A percentile compares a stretch with the other conserved stretches of the same genome.
Evolutionary conservation across 768 basidiomycete genomes (phyloP).

Genomic region (Pleurotus eryngii): DNA sequence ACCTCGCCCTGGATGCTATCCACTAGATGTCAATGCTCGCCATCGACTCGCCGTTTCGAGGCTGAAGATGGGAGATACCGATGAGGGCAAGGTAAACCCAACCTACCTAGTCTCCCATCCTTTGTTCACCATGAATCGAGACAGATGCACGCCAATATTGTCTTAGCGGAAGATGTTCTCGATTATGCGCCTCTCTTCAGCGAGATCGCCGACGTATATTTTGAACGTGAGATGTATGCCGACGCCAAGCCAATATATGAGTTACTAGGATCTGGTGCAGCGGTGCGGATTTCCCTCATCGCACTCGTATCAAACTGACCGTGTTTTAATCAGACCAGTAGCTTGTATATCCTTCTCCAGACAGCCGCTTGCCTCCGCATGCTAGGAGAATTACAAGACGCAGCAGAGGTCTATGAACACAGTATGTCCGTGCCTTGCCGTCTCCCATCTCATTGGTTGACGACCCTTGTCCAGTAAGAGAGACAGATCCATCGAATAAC

Average conservation of each 20-base stretch:
- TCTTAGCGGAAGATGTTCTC: conserved; percentile 67
- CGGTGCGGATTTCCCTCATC: conserved; percentile 40
- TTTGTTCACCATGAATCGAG: not conserved
- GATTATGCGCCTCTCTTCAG: conserved; percentile 78
- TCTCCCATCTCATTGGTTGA: not conserved
- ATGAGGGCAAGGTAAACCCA: conserved; percentile 73
- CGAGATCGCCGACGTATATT: conserved; percentile 85
- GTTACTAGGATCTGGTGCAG: conserved; percentile 68
- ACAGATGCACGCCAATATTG: conserved; percentile 74
- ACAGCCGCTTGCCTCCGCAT: conserved; percentile 81
- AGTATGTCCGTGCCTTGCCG: conserved; percentile 39
- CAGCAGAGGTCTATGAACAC: conserved; percentile 80
- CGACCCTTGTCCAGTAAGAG: conserved; percentile 48
- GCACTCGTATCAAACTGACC: not conserved
- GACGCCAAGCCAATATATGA: conserved; percentile 83
- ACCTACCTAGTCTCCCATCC: not conserved
- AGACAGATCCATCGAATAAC: conserved; percentile 69
- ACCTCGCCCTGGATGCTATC: conserved; percentile 54
- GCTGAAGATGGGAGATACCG: conserved; percentile 72
- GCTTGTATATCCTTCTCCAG: conserved; percentile 66
- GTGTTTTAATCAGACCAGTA: conserved; percentile 55
- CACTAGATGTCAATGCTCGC: conserved; percentile 72
- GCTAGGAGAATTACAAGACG: conserved; percentile 70
- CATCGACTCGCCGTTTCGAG: conserved; percentile 82
- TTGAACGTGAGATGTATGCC: conserved; percentile 69